Base-by-base conservation (phyloP, 441 rosid species). In the Eugenia klotzschiana region DNA sequence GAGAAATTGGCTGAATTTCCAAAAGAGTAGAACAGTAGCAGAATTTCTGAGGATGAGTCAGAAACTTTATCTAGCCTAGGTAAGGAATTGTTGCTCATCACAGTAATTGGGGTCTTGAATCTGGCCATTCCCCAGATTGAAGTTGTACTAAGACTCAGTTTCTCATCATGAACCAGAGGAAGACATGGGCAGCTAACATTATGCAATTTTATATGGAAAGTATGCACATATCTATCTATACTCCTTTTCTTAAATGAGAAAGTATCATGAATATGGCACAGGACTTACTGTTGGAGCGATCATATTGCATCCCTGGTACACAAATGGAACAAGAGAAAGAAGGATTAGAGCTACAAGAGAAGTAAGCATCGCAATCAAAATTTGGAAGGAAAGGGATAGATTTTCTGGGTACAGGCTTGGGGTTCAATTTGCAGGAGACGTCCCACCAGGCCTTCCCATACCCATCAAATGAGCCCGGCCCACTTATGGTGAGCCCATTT, bases 391-490 rank as follows among this genome's bases (percentile, higher is more conserved):
- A 4, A 2, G 74, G 7, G 23, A 4, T 9, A 40, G 74, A 64
- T 33, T 33, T 33, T 33, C 18, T 1, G 43, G 43, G 9, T 64
- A 64, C 74, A 9, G 43, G 43, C 74, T 18, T 4, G 2, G 74
- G 74, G 43, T 10, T 64, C 74, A 18, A 64, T 64, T 64, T 0
- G 74, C 43, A 18, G 74, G 50, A 46, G 50, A 33, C 4, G 74
- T 27, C 3, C 83, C 80, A 82, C 84, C 60, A 82, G 53, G 56
- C 80, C 22, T 25, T 1, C 15, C 80, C 84, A 49, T 51, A 4
- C 10, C 80, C 84, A 41, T 82, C 84, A 16, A 82, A 33, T 18
- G 33, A 53, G 79, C 80, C 80, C 57, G 7, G 37, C 4, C 84
- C 84, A 37, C 43, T 53, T 43, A 51, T 25, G 46, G 4, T 51